Conservation (phyloP, 148 eudicot genomes). For the Nyssa sinensis region DNA sequence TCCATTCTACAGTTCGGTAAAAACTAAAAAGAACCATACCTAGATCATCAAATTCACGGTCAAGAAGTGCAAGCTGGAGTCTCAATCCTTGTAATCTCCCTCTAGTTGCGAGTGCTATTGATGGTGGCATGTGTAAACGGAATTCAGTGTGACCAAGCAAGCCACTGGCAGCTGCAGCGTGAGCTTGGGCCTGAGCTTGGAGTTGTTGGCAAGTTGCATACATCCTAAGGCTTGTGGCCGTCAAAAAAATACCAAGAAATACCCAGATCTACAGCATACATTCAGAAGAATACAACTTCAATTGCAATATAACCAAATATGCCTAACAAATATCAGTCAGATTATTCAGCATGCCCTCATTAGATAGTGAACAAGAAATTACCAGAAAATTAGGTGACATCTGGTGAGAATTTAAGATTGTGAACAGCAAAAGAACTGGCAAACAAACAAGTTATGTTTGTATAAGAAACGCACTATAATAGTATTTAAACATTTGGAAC, state of each 20-base stretch:
- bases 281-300: constrained; percentile 9
- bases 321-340: not conserved
- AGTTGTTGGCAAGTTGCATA: constrained; percentile 48
- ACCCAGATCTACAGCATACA: constrained; percentile 39
- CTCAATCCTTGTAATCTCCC: constrained; percentile 46
- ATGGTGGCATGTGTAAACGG: constrained; percentile 48
- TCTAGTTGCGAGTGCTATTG: constrained; percentile 41
- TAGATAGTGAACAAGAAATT: constrained; percentile 8
- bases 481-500: not conserved
- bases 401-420: constrained; percentile 42
- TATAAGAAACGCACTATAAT: constrained; percentile 5
- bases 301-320: not conserved
- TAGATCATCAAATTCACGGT: constrained; percentile 46
- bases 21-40: constrained; percentile 17
- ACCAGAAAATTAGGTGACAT: constrained; percentile 52
- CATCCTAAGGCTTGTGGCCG: constrained; percentile 44
- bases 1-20: not conserved
- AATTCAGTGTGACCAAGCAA: constrained; percentile 39
- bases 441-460: not conserved
- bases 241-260: constrained; percentile 39
- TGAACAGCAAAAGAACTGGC: constrained; percentile 47
- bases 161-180: constrained; percentile 37
- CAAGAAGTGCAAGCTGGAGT: constrained; percentile 50
- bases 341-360: not conserved
- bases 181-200: constrained; percentile 48